Evolutionary conservation across 2,329 filamentous ascomycete species (phyloP), one percentile per base, ranked within the genome.

Genomic region (Pyrenophora seminiperda): DNA sequence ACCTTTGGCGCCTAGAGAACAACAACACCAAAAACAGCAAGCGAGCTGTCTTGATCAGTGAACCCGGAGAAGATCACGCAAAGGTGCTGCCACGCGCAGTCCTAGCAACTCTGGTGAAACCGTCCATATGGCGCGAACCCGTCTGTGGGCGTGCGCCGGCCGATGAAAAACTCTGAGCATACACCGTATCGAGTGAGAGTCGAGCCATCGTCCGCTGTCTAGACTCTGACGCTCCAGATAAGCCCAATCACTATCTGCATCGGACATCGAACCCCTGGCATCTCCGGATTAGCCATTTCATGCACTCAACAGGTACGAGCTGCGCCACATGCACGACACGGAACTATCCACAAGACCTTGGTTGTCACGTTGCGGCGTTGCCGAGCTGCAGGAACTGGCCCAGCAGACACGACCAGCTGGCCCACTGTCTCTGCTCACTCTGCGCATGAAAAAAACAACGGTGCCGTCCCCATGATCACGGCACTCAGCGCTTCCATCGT

Each of bases 1-100:
- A 27, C 30, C 27, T 44, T 20, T 30, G 47, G 29, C 47, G 47
- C 47, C 41, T 50, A 45, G 34, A 30, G 37, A 13, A 22, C 20
- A 10, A 27, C 13, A 41, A 17, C 24, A 36, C 30, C 41, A 24
- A 41, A 45, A 50, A 27, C 36, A 40, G 15, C 48, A 47, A 47
- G 43, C 48, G 48, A 51, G 48, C 41, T 44, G 24, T 29, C 43
- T 27, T 47, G 31, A 41, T 38, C 43, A 38, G 15, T 13, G 11
- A 51, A 38, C 48, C 48, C 24, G 43, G 43, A 22, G 43, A 24
- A 51, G 27, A 51, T 51, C 43, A 10, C 33, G 32, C 48, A 3
- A 30, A 50, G 19, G 36, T 18, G 29, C 29, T 29, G 36, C 43
- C 43, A 47, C 43, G 43, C 43, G 36, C 20, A 17, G 42, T 50